These are phyloP conservation scores for Saccharum spontaneum DNA, from an alignment of 176 grass and related monocot genomes.

Conservation along the genomic window DNA sequence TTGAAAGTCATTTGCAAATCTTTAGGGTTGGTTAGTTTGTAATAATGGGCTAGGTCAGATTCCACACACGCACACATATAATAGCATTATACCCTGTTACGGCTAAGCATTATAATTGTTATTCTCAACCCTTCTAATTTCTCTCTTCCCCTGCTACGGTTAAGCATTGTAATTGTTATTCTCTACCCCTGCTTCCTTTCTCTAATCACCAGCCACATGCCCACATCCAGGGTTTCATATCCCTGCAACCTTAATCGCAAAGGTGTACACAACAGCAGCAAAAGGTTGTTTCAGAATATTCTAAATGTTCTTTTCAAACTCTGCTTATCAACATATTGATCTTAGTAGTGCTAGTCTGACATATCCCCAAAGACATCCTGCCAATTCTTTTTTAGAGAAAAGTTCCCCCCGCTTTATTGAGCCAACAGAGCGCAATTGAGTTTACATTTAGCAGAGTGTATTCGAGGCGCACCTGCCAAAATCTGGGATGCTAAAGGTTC, in stretches of 20 bases:
- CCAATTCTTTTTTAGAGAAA: neutral
- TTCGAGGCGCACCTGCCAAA: neutral
- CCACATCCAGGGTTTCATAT: neutral
- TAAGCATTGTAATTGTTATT: neutral
- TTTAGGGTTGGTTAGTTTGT: neutral
- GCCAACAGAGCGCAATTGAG: neutral
- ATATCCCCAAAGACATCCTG: neutral
- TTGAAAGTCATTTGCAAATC: neutral
- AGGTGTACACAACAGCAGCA: neutral
- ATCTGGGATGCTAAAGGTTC: neutral
- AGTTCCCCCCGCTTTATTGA: neutral
- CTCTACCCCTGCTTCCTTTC: neutral
- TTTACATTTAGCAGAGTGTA: neutral
- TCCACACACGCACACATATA: neutral
- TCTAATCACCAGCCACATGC: neutral
- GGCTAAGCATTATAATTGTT: neutral
- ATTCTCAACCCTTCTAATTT: too few relatives aligned
- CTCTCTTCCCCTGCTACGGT: too few relatives aligned
- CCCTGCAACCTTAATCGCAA: neutral
- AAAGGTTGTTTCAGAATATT: neutral
- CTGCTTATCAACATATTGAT: conserved; percentile 2
- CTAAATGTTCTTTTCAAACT: neutral
- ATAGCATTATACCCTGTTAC: neutral
- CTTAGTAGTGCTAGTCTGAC: neutral
- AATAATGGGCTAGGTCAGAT: neutral